phyloP scores from a whole-genome alignment of 2,329 filamentous ascomycete genomes.

The Diaporthe capsici region DNA sequence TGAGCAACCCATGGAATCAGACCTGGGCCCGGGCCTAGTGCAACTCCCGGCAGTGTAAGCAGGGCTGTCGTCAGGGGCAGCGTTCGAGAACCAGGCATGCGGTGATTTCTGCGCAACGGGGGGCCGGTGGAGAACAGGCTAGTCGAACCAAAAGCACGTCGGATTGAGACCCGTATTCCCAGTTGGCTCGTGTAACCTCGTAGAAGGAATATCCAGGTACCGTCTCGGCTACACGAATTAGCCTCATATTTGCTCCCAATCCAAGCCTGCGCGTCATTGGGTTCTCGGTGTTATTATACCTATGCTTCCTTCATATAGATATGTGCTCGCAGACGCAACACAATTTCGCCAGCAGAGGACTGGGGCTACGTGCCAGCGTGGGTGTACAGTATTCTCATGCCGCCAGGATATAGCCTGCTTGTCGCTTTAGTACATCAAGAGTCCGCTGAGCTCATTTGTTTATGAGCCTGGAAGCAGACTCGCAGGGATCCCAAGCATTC shows the following conservation, averaged over 20 bases:
- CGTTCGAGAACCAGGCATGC: conserved; percentile 34
- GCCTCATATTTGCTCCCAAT: conserved; percentile 18
- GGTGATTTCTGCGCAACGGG: conserved; percentile 34
- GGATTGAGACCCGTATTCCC: conserved; percentile 30
- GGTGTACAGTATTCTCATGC: background rate
- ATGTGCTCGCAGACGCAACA: background rate
- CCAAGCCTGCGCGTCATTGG: conserved; percentile 11
- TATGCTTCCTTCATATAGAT: background rate
- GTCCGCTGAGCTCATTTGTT: background rate
- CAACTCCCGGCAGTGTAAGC: conserved; percentile 28
- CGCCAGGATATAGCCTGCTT: background rate
- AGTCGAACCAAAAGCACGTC: conserved; percentile 17
- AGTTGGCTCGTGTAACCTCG: conserved; percentile 17
- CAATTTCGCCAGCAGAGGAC: background rate
- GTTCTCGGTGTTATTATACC: background rate
- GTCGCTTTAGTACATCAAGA: background rate
- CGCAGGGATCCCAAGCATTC: background rate
- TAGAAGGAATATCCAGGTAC: conserved; percentile 26
- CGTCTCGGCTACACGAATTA: conserved; percentile 24
- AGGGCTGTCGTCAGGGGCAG: conserved; percentile 36
- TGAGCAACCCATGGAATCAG: conserved; percentile 16
- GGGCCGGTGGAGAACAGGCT: conserved; percentile 30
- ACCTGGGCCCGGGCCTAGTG: conserved; percentile 27
- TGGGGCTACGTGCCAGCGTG: background rate
- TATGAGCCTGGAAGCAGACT: background rate